Evolutionary conservation across 192 early-diverging fungal species (phyloP).

Genomic region (Lunasporangiospora selenospora): DNA sequence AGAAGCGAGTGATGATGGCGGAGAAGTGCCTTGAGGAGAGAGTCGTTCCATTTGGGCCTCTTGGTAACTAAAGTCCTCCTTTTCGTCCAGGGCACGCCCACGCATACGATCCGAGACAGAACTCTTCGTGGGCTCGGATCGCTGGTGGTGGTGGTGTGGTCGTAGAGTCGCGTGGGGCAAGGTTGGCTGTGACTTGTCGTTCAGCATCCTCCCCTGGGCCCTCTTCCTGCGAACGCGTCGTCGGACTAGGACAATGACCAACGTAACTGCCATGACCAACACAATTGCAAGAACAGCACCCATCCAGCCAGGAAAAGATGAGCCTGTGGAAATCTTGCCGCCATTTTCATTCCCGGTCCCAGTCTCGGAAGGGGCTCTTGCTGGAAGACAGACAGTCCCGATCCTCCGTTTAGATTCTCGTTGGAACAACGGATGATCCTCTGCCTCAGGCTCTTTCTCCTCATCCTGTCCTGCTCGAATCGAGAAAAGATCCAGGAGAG

Average conservation of each 20-base stretch:
- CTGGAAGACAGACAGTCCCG: conserved; percentile 16
- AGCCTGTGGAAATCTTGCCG: too few relatives aligned
- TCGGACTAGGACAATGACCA: too few relatives aligned
- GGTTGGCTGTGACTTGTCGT: background rate
- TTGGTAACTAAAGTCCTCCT: too few relatives aligned
- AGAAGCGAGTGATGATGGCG: conserved; percentile 4
- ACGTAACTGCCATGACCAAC: too few relatives aligned
- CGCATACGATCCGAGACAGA: too few relatives aligned
- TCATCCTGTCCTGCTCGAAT: background rate
- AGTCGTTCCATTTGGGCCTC: background rate
- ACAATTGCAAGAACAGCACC: too few relatives aligned
- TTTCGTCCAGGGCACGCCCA: too few relatives aligned
- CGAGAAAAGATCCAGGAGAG: background rate
- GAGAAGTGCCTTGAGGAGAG: background rate
- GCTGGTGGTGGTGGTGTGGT: too few relatives aligned
- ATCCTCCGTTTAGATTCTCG: background rate
- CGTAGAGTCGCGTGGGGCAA: background rate
- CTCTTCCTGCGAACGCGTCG: background rate
- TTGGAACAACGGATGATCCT: background rate
- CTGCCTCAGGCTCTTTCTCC: background rate
- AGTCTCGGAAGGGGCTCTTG: background rate
- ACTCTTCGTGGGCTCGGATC: too few relatives aligned
- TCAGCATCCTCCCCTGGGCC: background rate
- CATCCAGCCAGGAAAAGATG: too few relatives aligned
- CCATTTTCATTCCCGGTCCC: background rate